These are phyloP conservation scores for Vachellia pachyceras DNA, from an alignment of 306 rosid species.

Conservation along the genomic window DNA sequence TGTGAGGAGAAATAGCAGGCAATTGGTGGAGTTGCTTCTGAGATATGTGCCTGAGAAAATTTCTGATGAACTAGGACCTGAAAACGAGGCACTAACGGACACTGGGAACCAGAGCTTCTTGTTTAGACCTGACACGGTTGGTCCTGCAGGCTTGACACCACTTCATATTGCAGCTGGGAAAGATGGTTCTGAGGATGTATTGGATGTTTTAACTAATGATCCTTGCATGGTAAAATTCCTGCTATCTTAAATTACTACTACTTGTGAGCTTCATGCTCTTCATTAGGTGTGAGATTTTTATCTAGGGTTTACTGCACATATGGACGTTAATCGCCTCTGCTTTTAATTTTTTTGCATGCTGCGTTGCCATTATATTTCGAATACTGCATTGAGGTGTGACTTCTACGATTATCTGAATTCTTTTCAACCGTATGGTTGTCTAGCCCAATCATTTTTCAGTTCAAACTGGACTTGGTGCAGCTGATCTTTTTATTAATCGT, in stretches of 20 bases:
- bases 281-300: background rate
- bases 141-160: constrained; percentile 89
- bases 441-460: background rate
- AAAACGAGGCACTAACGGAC: constrained; percentile 46
- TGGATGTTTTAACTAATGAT: constrained; percentile 88
- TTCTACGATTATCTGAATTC: background rate
- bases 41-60: constrained; percentile 57
- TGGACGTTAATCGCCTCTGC: background rate
- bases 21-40: constrained; percentile 78
- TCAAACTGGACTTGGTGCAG: background rate
- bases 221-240: constrained; percentile 67
- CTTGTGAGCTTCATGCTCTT: constrained; percentile 12
- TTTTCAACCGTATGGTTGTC: background rate
- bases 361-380: background rate
- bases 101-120: constrained; percentile 51
- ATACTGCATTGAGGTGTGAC: background rate
- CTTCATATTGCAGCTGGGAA: constrained; percentile 90
- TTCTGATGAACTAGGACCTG: constrained; percentile 45
- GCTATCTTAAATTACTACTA: constrained; percentile 19
- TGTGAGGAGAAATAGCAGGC: constrained; percentile 75
- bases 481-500: background rate
- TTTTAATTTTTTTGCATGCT: constrained; percentile 20
- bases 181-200: constrained; percentile 76
- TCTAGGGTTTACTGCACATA: background rate
- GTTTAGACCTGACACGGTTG: constrained; percentile 77